Evolutionary conservation across 2,329 filamentous ascomycete genomes (phyloP).

Genomic region (Aspergillus melleus): DNA sequence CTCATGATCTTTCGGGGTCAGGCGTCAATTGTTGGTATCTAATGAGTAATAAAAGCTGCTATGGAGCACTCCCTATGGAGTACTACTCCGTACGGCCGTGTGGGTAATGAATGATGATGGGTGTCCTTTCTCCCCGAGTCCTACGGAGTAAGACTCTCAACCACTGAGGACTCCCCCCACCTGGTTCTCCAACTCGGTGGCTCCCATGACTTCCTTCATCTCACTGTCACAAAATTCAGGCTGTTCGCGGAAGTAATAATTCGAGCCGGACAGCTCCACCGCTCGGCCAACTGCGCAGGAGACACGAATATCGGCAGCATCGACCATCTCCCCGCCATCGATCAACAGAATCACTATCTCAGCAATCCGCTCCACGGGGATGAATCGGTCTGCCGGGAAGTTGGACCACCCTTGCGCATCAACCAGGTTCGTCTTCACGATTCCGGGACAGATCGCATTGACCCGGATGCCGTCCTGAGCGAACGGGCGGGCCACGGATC

Average conservation of each 20-base stretch:
- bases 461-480: background rate
- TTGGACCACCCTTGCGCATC: background rate
- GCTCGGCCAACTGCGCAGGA: background rate
- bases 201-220: background rate
- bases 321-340: background rate
- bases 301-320: background rate
- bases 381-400: background rate
- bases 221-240: background rate
- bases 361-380: background rate
- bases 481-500: background rate
- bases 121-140: no score
- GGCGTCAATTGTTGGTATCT: background rate
- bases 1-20: background rate
- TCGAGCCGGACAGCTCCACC: background rate
- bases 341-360: constrained; percentile 4
- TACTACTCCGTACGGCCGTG: no score
- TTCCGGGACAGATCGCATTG: background rate
- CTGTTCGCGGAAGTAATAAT: background rate
- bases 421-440: background rate
- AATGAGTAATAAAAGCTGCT: background rate
- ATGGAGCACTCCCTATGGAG: no score
- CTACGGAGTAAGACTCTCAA: no score
- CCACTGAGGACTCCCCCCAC: background rate
- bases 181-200: background rate
- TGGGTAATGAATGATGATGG: no score